phyloP scores from a whole-genome alignment of 352 stramenopile genomes.

The Albugo laibachii region DNA sequence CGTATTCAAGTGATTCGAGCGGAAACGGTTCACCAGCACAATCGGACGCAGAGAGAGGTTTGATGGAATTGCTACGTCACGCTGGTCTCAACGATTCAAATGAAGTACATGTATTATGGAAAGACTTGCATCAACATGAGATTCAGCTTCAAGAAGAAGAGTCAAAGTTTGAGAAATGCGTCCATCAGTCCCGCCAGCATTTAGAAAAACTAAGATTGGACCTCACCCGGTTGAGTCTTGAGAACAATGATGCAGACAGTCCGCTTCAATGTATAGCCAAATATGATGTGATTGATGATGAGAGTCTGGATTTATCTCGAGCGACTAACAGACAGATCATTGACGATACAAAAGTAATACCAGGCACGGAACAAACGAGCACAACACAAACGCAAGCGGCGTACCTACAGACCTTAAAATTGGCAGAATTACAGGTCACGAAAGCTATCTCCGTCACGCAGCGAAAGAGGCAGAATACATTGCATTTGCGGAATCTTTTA shows the following conservation, averaged over 20 bases:
- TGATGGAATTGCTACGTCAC: constrained; percentile 45
- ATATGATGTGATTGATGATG: neutral
- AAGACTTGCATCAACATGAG: constrained; percentile 54
- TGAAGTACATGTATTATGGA: constrained; percentile 49
- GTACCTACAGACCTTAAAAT: constrained; percentile 33
- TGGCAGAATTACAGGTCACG: constrained; percentile 36
- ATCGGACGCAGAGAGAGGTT: constrained; percentile 5
- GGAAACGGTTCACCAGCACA: constrained; percentile 21
- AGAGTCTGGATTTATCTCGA: neutral
- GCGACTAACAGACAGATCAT: constrained; percentile 1
- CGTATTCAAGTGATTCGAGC: constrained; percentile 50
- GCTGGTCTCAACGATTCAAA: constrained; percentile 64
- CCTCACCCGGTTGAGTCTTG: constrained; percentile 55
- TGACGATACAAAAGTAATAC: neutral
- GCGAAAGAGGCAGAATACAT: constrained; percentile 47
- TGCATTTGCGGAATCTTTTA: constrained; percentile 28
- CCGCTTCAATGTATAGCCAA: neutral
- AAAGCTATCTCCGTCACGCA: constrained; percentile 25
- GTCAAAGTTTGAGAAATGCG: constrained; percentile 29
- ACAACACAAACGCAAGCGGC: neutral
- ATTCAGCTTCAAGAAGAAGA: constrained; percentile 47
- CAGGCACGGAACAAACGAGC: neutral
- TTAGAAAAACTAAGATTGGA: constrained; percentile 32
- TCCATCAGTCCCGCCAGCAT: constrained; percentile 33
- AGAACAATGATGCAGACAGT: constrained; percentile 8